phyloP scores from a whole-genome alignment of 2,329 filamentous ascomycete species.

The Penicillium olsonii region DNA sequence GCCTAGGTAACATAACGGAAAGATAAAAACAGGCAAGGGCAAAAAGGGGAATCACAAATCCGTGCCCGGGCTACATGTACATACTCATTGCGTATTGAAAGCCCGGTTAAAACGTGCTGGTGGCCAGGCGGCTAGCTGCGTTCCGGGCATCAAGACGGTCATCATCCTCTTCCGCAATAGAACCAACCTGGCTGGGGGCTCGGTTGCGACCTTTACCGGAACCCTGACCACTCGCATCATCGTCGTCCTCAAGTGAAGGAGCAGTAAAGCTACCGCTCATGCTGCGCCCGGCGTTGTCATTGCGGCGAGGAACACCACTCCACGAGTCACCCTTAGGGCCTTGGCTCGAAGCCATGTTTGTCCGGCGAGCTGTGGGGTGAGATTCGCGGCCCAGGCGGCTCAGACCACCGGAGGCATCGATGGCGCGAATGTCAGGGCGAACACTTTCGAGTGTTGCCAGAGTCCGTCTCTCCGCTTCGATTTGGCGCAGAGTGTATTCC shows the following conservation, averaged over 20 bases:
- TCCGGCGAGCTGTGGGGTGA: conserved; percentile 72
- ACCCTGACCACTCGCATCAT: conserved; percentile 52
- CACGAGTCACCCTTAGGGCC: conserved; percentile 97
- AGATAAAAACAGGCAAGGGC: conserved; percentile 15
- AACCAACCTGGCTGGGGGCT: conserved; percentile 49
- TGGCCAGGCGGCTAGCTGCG: conserved; percentile 87
- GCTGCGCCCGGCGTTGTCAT: conserved; percentile 75
- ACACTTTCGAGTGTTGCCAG: conserved; percentile 92
- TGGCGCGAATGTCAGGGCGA: conserved; percentile 86
- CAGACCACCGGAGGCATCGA: conserved; percentile 87
- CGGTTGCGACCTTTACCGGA: conserved; percentile 47
- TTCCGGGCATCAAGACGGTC: conserved; percentile 94
- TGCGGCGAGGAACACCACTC: conserved; percentile 86
- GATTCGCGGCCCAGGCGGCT: conserved; percentile 86
- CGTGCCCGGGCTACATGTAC: conserved; percentile 38
- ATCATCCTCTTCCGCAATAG: conserved; percentile 62
- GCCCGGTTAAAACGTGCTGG: conserved; percentile 76
- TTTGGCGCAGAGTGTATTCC: conserved; percentile 91
- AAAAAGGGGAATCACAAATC: conserved; percentile 35
- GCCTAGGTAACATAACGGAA: conserved; percentile 28
- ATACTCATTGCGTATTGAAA: conserved; percentile 20
- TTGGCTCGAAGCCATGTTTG: conserved; percentile 81
- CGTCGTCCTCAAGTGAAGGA: conserved; percentile 63
- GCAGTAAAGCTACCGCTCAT: conserved; percentile 71
- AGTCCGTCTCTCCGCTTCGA: conserved; percentile 90